Base-by-base conservation (phyloP, 2,329 filamentous ascomycete genomes). In the Pseudocercospora eumusae region DNA sequence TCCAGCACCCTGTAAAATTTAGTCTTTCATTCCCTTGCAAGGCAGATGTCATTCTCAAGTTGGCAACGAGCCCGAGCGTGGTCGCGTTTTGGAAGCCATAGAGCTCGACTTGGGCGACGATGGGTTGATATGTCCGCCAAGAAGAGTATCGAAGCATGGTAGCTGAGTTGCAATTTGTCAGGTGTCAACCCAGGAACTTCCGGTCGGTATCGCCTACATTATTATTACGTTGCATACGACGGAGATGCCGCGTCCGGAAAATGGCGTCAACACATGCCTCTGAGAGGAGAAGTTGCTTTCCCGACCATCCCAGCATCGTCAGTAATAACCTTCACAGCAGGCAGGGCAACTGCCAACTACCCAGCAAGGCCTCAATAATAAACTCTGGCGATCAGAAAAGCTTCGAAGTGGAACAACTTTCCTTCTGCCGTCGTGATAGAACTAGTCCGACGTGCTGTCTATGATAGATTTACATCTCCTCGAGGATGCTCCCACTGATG, bases 381-480 rank as follows among this genome's bases (percentile, higher is more conserved):
- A 25, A 21, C 44, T 47, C 15, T 47, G 44, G 20, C 18, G 4
- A 47, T 47, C 9, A 15, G 44, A 47, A 47, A 21, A 15, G 20
- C 47, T 27, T 18, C 47, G 47, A 52, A 52, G 47, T 15, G 23
- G 13, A 40, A 18, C n/a, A 25, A 52, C 47, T 28, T 31, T 47
- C 44, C 20, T 47, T 47, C n/a, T 28, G 47, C 15, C 23, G 23
- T 25, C 47, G 47, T 52, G 15, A 25, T 13, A n/a, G n/a, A n/a
- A n/a, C n/a, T n/a, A 28, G 21, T 52, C 23, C 23, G 47, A 52
- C 47, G 47, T 52, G 9, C 47, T 52, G 47, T 52, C 47, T 52
- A n/a, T n/a, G n/a, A n/a, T n/a, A 52, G 47, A 47, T 21, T 47
- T 47, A 47, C 44, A 47, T 21, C 44, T 47, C 31, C 23, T 25